A percentile compares a stretch with the other conserved stretches of the same genome.
Conservation (phyloP, 371 early-diverging fungal genomes). For the Mucor indicus region DNA sequence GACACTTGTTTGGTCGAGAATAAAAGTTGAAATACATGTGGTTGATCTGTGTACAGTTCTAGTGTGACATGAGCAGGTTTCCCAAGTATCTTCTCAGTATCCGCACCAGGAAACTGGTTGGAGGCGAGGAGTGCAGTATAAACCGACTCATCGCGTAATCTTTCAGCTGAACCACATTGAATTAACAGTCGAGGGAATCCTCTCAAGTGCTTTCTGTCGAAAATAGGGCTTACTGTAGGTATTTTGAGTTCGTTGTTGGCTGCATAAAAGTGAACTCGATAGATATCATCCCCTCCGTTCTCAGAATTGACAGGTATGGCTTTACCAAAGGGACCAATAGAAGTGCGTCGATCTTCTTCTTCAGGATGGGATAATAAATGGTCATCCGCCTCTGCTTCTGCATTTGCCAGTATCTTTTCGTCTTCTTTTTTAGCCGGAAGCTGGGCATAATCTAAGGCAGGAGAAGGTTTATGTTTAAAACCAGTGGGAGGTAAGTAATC, state of each 20-base stretch:
- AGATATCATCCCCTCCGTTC: slow-evolving; percentile 24
- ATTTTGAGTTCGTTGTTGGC: slow-evolving; percentile 42
- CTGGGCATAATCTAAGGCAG: slow-evolving; percentile 32
- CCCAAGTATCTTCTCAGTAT: too few relatives aligned
- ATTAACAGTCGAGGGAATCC: slow-evolving; percentile 46
- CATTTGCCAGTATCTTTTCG: background rate
- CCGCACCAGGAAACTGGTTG: slow-evolving; percentile 21
- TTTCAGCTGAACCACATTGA: slow-evolving; percentile 67
- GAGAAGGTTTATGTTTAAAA: slow-evolving; percentile 42
- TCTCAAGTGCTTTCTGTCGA: slow-evolving; percentile 35
- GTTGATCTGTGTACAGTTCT: slow-evolving; percentile 67
- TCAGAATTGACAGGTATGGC: slow-evolving; percentile 12
- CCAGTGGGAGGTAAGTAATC: slow-evolving; percentile 64
- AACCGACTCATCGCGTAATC: slow-evolving; percentile 66
- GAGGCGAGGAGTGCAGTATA: slow-evolving; percentile 31
- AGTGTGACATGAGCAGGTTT: slow-evolving; percentile 27
- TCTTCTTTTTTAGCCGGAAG: slow-evolving; percentile 22
- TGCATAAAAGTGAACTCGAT: slow-evolving; percentile 58
- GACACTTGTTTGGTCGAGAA: slow-evolving; percentile 23
- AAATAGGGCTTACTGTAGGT: slow-evolving; percentile 50
- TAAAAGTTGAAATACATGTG: slow-evolving; percentile 73
- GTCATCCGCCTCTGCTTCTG: slow-evolving; percentile 1
- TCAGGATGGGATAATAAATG: slow-evolving; percentile 12
- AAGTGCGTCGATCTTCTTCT: slow-evolving; percentile 6
- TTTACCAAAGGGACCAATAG: slow-evolving; percentile 34